Percentiles rank a stretch among this genome's conserved stretches.
Evolutionary conservation across 106 monocot species (phyloP).

Genomic region (Gastrodia elata): DNA sequence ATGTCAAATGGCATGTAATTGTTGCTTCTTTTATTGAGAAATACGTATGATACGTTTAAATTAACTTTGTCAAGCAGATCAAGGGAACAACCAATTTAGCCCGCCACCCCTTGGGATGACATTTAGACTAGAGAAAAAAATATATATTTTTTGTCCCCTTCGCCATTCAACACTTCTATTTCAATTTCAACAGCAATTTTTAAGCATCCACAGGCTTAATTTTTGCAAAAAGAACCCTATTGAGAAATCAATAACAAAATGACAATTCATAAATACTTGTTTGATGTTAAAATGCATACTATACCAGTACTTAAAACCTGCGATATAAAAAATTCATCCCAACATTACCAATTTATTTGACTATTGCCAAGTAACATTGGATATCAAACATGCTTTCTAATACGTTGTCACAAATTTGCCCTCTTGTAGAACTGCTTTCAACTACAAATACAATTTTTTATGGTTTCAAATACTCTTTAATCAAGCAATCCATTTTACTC

Average conservation of each 20-base stretch:
- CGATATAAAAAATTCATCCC: neutral
- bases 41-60: neutral
- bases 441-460: neutral
- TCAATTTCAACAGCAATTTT: neutral
- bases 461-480: neutral
- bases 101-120: neutral
- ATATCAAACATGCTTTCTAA: neutral
- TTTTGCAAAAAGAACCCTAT: neutral
- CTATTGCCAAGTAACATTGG: neutral
- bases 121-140: neutral
- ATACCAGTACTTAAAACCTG: neutral
- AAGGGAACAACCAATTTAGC: no score
- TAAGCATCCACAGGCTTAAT: neutral
- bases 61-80: neutral
- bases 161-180: neutral
- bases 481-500: neutral
- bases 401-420: neutral
- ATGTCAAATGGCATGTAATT: neutral
- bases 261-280: neutral
- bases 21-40: neutral
- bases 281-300: neutral
- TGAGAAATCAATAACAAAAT: no score
- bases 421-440: neutral
- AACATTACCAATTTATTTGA: neutral
- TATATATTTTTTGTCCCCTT: neutral